Conservation (phyloP, 1,139 yeast genomes). For the Pneumocystis canis region DNA sequence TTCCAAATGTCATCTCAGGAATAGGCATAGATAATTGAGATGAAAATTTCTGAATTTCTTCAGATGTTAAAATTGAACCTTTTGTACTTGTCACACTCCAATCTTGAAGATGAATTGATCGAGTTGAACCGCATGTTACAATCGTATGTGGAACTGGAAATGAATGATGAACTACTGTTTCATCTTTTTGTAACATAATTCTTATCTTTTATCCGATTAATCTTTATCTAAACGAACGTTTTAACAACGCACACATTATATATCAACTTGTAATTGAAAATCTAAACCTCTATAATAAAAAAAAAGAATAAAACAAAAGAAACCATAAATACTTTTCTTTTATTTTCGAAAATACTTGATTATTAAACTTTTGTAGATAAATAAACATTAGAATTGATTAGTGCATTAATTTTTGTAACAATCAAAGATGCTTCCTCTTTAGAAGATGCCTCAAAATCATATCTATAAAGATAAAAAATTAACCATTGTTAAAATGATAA, state of each 20-base stretch:
- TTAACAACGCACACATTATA: not conserved
- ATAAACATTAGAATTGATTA: constrained; percentile 1
- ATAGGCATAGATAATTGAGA: constrained; percentile 57
- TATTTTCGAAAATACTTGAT: not conserved
- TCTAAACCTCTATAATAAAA: not conserved
- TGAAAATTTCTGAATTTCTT: constrained; percentile 58
- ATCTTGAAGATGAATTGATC: constrained; percentile 5
- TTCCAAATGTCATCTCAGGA: constrained; percentile 98
- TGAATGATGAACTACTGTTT: not conserved
- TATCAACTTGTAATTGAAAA: not conserved
- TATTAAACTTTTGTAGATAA: not conserved
- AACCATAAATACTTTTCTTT: not conserved
- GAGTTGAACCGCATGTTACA: constrained; percentile 1
- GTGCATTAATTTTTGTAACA: constrained; percentile 41
- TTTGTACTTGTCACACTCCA: constrained; percentile 69
- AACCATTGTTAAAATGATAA: not conserved
- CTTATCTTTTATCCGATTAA: not conserved
- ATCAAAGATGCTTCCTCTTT: constrained; percentile 56
- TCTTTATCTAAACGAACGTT: not conserved
- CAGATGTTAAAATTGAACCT: constrained; percentile 60
- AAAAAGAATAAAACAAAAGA: not conserved
- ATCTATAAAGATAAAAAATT: constrained; percentile 65
- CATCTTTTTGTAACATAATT: not conserved
- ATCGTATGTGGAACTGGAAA: constrained; percentile 10
- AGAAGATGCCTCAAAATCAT: constrained; percentile 26